These are phyloP conservation scores for Schizophyllum commune DNA, from an alignment of 1,284 basidiomycete genomes.

Conservation along the genomic window DNA sequence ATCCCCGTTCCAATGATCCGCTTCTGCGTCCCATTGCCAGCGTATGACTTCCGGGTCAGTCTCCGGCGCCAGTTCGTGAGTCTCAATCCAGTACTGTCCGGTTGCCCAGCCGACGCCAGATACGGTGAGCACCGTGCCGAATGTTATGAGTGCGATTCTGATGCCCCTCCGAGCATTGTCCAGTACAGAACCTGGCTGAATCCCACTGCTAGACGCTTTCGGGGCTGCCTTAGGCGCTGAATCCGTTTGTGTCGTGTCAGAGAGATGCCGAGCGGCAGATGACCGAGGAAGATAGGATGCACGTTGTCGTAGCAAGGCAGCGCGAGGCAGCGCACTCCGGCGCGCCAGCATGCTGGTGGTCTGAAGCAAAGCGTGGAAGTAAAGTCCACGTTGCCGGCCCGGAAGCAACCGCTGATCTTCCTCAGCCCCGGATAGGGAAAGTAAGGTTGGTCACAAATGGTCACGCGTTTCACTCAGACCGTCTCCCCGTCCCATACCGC, in stretches of 20 bases:
- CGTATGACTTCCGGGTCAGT: background rate
- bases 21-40: conserved; percentile 73
- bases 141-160: background rate
- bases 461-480: no score
- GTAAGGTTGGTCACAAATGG: background rate
- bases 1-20: conserved; percentile 71
- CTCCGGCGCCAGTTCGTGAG: background rate
- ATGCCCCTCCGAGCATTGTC: background rate
- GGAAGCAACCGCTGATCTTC: background rate
- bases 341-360: background rate
- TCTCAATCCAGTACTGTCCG: background rate
- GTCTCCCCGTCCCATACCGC: no score
- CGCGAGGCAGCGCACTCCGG: background rate
- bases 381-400: no score
- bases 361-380: background rate
- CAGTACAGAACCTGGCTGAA: background rate
- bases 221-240: background rate
- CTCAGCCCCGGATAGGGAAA: background rate
- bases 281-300: background rate
- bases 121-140: background rate
- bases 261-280: background rate
- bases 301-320: background rate
- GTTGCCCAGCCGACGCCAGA: background rate
- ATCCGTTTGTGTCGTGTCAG: background rate
- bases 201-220: background rate